These are phyloP conservation scores for Akanthomyces dipterigenus DNA, from an alignment of 2,329 filamentous ascomycete species.

Conservation along the genomic window DNA sequence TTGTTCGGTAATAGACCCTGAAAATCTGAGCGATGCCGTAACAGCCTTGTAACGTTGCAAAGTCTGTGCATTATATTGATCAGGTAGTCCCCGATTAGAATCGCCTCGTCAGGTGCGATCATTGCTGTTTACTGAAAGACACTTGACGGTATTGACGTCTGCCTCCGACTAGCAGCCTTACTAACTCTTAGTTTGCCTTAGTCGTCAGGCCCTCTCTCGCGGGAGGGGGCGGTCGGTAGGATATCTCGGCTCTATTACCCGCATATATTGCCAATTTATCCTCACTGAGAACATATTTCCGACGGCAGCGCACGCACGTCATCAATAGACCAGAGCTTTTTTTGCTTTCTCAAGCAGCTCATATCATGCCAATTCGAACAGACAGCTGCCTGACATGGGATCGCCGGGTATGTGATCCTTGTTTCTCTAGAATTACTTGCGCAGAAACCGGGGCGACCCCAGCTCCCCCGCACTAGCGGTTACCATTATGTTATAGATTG, in stretches of 20 bases:
- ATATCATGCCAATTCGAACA: background rate
- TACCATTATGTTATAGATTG: slow-evolving; percentile 6
- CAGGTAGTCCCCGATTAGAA: background rate
- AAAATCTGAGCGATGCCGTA: background rate
- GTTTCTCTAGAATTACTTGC: background rate
- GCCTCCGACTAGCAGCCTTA: background rate
- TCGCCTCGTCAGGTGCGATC: background rate
- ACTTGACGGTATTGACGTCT: background rate
- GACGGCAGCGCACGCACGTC: background rate
- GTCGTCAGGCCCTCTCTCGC: background rate
- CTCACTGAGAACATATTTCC: too few species aligned
- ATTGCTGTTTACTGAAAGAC: background rate
- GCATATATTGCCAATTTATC: background rate
- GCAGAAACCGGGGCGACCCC: background rate
- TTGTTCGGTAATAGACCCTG: background rate
- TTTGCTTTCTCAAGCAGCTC: too few species aligned
- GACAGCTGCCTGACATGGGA: background rate
- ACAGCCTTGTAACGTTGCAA: slow-evolving; percentile 12
- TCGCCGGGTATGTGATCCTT: background rate
- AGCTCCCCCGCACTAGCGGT: background rate
- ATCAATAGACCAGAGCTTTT: too few species aligned
- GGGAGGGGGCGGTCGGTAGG: background rate
- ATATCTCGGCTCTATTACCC: background rate
- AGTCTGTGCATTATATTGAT: background rate
- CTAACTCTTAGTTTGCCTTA: background rate